Evolutionary conservation across 2,329 filamentous ascomycete genomes (phyloP), one percentile per base, ranked within the genome.

Genomic region (Cryphonectria parasitica): DNA sequence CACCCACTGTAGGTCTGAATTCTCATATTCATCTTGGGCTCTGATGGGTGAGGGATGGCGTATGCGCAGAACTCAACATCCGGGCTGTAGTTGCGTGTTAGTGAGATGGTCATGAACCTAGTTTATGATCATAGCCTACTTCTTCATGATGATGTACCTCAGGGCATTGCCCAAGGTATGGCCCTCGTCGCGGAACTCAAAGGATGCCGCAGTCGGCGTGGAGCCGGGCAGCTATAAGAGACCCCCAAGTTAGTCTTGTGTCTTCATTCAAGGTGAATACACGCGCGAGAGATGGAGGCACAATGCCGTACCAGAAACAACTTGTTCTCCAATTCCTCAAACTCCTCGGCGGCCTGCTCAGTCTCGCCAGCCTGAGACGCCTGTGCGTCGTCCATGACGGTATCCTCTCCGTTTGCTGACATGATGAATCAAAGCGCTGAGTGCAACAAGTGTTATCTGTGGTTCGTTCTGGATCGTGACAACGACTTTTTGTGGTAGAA

Each of bases 21-120:
- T 77, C 96, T 90, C 73, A 99, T 85, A 78, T 98, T 97, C 95
- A 99, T 97, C 83, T 97, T 96, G 56, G 91, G 85, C 82, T 99
- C 96, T 54, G 95, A 97, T 66, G 96, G 96, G 82, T 99, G 96
- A 41, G 96, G 96, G 73, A 99, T 98, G 10, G 95, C 93, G 82
- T 99, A 99, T 72, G 95, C 96, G 82, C 96, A 98, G 83, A 99
- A 98, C 80, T 99, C 96, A 72, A 99, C 96, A 74, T 96, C 90
- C 41, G 96, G 95, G 80, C 95, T 98, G 74, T 15, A 58, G 34
- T n/a, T 69, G 0, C n/a, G 61, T 72, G 74, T 72, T 63, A 77
- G 65, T 62, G 66, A 63, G 56, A 28, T 22, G 49, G 64, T 45
- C 58, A 67, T 54, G n/a, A 34, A 63, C 34, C 19, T 10, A 36